phyloP scores from a whole-genome alignment of 768 basidiomycete genomes.

The Coprinopsis marcescibilis region DNA sequence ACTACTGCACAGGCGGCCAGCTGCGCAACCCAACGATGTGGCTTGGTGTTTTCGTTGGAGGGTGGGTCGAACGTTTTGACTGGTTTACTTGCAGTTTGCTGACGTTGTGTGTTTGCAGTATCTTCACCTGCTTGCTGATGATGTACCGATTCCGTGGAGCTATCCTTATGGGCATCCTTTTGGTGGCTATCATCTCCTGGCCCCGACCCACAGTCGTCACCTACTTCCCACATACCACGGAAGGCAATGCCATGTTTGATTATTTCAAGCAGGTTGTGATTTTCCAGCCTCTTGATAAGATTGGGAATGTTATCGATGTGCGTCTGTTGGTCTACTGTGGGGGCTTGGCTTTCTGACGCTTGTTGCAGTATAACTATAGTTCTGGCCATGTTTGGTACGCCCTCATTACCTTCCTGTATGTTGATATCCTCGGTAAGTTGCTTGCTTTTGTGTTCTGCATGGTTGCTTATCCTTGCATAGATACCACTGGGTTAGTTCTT shows the following conservation, averaged over 20 bases:
- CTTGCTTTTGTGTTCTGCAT: not conserved
- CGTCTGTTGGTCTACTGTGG: constrained; percentile 15
- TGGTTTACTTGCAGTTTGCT: not conserved
- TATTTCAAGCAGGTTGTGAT: constrained; percentile 84
- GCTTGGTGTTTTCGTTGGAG: constrained; percentile 84
- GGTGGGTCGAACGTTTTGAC: constrained; percentile 36
- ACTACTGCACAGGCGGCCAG: constrained; percentile 60
- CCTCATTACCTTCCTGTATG: constrained; percentile 83
- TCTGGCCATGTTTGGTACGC: constrained; percentile 82
- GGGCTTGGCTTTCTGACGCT: not conserved
- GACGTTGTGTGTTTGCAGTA: constrained; percentile 28
- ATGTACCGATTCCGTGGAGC: constrained; percentile 81
- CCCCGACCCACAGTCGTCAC: constrained; percentile 78
- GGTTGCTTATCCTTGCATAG: constrained; percentile 19
- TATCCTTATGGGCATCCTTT: constrained; percentile 76
- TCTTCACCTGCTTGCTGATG: constrained; percentile 76
- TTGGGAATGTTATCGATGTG: constrained; percentile 68
- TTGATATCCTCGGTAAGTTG: constrained; percentile 68
- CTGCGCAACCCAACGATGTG: constrained; percentile 76
- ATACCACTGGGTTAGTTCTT: constrained; percentile 40
- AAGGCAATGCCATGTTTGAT: constrained; percentile 69
- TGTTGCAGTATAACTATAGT: constrained; percentile 12
- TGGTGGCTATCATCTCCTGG: constrained; percentile 86
- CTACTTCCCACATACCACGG: constrained; percentile 66
- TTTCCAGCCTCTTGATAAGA: constrained; percentile 56